These are phyloP conservation scores for Rhododendron molle DNA, from an alignment of 148 eudicot genomes.

Conservation along the genomic window DNA sequence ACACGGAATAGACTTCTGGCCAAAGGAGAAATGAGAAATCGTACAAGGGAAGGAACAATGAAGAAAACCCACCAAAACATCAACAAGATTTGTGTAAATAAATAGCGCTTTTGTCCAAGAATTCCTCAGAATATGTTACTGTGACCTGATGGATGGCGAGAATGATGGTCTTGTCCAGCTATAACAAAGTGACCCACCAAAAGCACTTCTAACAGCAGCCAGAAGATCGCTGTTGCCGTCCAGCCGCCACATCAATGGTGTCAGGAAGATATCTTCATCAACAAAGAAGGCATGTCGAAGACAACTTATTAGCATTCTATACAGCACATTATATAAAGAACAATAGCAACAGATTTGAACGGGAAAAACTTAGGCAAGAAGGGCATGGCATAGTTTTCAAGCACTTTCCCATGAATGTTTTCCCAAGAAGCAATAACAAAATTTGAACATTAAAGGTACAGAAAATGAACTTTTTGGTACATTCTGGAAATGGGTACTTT, in stretches of 20 bases:
- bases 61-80: neutral
- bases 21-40: neutral
- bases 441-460: neutral
- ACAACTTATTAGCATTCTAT: neutral
- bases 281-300: neutral
- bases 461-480: neutral
- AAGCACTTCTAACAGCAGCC: conserved; percentile 50
- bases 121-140: neutral
- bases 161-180: conserved; percentile 2
- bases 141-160: neutral
- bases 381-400: neutral
- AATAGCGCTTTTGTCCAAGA: neutral
- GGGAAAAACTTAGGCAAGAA: neutral
- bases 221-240: conserved; percentile 49
- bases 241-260: conserved; percentile 56
- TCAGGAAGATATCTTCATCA: conserved; percentile 60
- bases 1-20: neutral
- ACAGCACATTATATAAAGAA: neutral
- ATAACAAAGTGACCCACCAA: neutral
- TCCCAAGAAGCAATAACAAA: neutral
- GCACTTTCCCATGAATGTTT: neutral
- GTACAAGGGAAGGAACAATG: neutral
- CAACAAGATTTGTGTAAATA: neutral
- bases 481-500: neutral
- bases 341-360: neutral